Base-by-base conservation (phyloP, 1,284 basidiomycete genomes). In the Crucibulum parvulum region DNA sequence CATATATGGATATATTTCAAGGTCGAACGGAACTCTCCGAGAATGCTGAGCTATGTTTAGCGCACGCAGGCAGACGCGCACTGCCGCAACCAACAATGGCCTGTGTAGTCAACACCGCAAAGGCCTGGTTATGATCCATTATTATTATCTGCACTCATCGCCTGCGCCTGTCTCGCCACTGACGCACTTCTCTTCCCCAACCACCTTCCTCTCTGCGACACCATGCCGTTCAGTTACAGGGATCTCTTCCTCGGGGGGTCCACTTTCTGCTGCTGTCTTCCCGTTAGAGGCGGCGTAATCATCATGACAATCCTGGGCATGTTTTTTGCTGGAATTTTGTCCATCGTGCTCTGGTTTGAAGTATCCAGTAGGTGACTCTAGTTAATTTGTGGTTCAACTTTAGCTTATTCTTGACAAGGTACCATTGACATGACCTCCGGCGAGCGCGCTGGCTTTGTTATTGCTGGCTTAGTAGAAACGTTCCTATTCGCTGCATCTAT, bases 181-280 rank as follows among this genome's bases (percentile, higher is more conserved):
- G 37, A 35, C 51, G 37, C 4, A 16, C 51, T n/a, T 53, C n/a
- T 53, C 35, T 37, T 36, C 15, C 43, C 39, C 51, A 9, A 52
- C 38, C 53, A 11, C 47, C 24, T 31, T 50, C 24, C 31, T 15
- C 47, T 50, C 15, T 16, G 15, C 11, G 31, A 50, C 39, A 7
- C 36, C 24, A 81, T 82, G 81, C 66, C 75, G 0, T 82, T 80
- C 71, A 80, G 77, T 60, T 79, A 78, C 65, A 65, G 74, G 58
- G 77, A 80, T 35, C 69, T 81, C 39, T 73, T 84, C 57, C 79
- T 80, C 54, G 78, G 80, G 15, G 75, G 79, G 16, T 76, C 67
- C 53, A 82, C 75, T 4, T 89, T 84, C 68, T 90, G 88, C 67
- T 88, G 79, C 65, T 90, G 89, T 67, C 70, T 90, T 63, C 84